These are phyloP conservation scores for Maudiozyma barnettii DNA, from an alignment of 805 yeast species.

Conservation along the genomic window DNA sequence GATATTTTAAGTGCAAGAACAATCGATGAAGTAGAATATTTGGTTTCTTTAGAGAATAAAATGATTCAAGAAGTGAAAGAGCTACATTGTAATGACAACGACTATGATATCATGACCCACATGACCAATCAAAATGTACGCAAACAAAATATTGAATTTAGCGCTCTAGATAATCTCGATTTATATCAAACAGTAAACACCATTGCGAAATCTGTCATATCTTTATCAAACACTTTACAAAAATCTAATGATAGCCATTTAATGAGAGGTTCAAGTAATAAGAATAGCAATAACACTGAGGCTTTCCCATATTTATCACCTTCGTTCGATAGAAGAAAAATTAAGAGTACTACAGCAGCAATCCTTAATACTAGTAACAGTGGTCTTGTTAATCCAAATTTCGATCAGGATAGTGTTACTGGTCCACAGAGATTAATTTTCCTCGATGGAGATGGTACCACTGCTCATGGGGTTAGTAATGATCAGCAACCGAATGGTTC, in stretches of 20 bases:
- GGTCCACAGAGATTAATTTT: constrained; percentile 22
- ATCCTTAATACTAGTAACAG: constrained; percentile 5
- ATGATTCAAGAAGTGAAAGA: constrained; percentile 12
- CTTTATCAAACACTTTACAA: constrained; percentile 25
- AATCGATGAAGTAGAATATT: constrained; percentile 54
- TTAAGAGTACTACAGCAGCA: constrained; percentile 18
- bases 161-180: constrained; percentile 29
- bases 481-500: neutral
- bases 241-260: constrained; percentile 1
- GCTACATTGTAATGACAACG: neutral
- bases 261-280: neutral
- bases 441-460: constrained; percentile 5
- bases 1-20: constrained; percentile 65
- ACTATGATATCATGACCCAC: too few species aligned
- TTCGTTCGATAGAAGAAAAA: constrained; percentile 18
- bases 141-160: constrained; percentile 8
- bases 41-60: constrained; percentile 40
- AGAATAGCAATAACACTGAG: constrained; percentile 3
- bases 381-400: neutral
- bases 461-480: neutral
- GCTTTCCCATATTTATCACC: constrained; percentile 11
- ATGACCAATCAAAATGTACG: neutral
- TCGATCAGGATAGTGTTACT: neutral
- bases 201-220: constrained; percentile 28
- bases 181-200: constrained; percentile 28